Evolutionary conservation across 305 asterid genomes (phyloP).

Genomic region (Solanum hybrid): DNA sequence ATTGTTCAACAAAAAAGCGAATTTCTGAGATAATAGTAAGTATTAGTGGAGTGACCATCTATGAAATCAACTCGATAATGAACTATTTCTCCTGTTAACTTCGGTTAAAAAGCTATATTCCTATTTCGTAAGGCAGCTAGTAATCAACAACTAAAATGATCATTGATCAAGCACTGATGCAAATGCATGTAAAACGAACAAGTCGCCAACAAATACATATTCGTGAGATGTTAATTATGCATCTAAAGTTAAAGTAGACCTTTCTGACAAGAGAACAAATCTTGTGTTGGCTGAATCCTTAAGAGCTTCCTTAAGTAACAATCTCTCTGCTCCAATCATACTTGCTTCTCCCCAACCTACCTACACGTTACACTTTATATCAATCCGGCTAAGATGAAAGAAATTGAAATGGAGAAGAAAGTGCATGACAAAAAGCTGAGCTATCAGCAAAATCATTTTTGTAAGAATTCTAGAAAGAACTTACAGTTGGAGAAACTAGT

Average conservation of each 20-base stretch:
- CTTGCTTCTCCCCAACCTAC: conserved; percentile 94
- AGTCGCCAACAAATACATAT: not conserved
- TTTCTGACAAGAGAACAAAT: conserved; percentile 91
- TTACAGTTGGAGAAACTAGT: not conserved
- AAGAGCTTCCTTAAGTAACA: conserved; percentile 74
- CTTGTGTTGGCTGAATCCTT: conserved; percentile 81
- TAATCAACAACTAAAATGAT: not conserved
- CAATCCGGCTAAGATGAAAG: not conserved
- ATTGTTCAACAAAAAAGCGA: not conserved
- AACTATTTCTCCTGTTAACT: not conserved
- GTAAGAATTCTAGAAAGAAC: not conserved
- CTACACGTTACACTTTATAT: conserved; percentile 30
- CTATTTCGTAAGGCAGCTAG: not conserved
- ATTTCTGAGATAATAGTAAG: not conserved
- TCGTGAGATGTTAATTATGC: not conserved
- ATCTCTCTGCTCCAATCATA: conserved; percentile 96
- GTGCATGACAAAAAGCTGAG: not conserved
- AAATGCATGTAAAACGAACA: not conserved
- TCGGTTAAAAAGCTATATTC: not conserved
- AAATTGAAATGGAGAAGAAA: not conserved
- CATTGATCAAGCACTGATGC: not conserved
- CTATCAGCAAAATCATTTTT: not conserved
- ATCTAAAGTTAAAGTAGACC: conserved; percentile 29
- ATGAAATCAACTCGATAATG: not conserved
- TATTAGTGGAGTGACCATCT: not conserved